Conservation (phyloP, 1,284 basidiomycete genomes). For the Ganoderma lucidum region DNA sequence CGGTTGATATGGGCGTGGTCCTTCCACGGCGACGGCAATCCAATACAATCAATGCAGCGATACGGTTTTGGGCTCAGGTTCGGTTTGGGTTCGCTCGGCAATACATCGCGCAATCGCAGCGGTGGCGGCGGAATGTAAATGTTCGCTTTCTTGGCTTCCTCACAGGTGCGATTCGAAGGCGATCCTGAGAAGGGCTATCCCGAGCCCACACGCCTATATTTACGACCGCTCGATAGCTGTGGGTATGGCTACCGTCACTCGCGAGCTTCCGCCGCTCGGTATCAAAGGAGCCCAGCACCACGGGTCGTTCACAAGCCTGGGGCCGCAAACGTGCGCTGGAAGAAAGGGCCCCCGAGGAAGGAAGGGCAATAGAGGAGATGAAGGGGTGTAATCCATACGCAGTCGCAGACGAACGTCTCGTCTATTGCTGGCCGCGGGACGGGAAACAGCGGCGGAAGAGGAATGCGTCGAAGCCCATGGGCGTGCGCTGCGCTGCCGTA, state of each 20-base stretch:
- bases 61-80: background rate
- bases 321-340: background rate
- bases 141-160: conserved; percentile 6
- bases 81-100: conserved; percentile 15
- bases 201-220: background rate
- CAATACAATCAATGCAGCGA: conserved; percentile 1
- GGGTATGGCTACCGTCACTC: conserved; percentile 6
- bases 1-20: background rate
- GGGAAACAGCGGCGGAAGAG: background rate
- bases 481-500: conserved; percentile 13
- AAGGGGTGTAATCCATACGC: background rate
- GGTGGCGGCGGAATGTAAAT: conserved; percentile 8
- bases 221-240: conserved; percentile 6
- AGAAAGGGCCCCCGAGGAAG: background rate
- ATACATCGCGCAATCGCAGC: conserved; percentile 25
- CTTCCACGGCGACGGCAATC: conserved; percentile 7
- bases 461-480: conserved; percentile 3
- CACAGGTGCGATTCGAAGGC: conserved; percentile 2
- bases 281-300: background rate
- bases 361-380: conserved; percentile 9
- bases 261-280: conserved; percentile 3
- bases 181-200: conserved; percentile 1
- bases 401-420: background rate
- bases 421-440: background rate
- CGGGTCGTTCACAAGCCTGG: background rate